Evolutionary conservation across 140 eudicot genomes (phyloP).

Genomic region (Senecio squalidus): DNA sequence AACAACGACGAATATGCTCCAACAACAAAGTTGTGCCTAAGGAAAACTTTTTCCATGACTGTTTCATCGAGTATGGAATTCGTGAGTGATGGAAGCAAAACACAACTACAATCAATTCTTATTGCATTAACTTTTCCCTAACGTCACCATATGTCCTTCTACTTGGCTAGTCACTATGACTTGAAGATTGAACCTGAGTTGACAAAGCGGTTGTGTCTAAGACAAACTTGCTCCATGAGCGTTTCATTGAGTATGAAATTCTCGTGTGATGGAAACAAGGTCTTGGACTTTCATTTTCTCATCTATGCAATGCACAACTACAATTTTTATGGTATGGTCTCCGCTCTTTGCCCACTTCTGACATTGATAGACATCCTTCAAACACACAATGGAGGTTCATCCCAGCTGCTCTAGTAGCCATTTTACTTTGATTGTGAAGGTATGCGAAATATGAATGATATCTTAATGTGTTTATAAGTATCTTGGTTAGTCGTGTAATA

Average conservation of each 20-base stretch:
- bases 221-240: conserved; percentile 15
- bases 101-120: no score
- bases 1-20: neutral
- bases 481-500: no score
- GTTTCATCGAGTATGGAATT: conserved; percentile 22
- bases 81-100: conserved; percentile 20
- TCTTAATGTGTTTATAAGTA: neutral
- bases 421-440: neutral
- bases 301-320: conserved; percentile 15
- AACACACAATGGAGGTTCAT: conserved; percentile 19
- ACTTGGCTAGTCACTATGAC: neutral
- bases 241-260: conserved; percentile 24
- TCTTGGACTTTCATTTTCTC: conserved; percentile 5
- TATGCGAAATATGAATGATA: neutral
- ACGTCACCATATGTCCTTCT: neutral
- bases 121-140: neutral
- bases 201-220: conserved; percentile 5
- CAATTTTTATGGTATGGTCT: conserved; percentile 27
- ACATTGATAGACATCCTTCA: conserved; percentile 27
- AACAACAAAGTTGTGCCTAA: neutral
- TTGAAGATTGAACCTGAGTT: neutral
- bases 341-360: conserved; percentile 14
- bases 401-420: conserved; percentile 6
- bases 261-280: conserved; percentile 15
- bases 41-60: conserved; percentile 15